phyloP scores from a whole-genome alignment of 768 basidiomycete species.

The Mycena pura region DNA sequence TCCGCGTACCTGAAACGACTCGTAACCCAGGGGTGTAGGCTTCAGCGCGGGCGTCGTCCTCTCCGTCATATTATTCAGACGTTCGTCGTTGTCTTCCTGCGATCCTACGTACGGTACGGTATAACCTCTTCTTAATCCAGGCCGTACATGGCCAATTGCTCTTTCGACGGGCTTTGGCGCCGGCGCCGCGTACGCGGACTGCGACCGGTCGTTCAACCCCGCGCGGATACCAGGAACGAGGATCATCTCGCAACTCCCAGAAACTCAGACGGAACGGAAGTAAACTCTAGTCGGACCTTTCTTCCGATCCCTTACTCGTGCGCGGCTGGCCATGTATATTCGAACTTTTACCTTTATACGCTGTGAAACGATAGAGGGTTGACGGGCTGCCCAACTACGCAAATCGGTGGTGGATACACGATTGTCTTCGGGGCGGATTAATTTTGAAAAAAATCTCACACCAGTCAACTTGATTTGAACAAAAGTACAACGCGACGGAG shows the following conservation, averaged over 20 bases:
- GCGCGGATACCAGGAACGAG: conserved; percentile 86
- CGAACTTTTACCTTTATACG: not conserved
- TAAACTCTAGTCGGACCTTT: not conserved
- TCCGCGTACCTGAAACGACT: conserved; percentile 10
- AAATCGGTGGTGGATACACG: too few species aligned
- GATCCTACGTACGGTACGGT: not conserved
- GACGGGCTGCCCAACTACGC: conserved; percentile 1
- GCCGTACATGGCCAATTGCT: conserved; percentile 92
- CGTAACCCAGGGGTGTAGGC: conserved; percentile 72
- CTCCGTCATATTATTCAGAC: conserved; percentile 89
- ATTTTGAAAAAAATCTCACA: too few species aligned
- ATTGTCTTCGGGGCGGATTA: too few species aligned
- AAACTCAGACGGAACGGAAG: conserved; percentile 6
- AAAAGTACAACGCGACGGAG: not conserved
- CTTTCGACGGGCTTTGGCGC: conserved; percentile 87
- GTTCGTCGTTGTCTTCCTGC: conserved; percentile 56
- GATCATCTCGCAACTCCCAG: conserved; percentile 56
- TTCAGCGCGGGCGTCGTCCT: conserved; percentile 89
- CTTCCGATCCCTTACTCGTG: conserved; percentile 1
- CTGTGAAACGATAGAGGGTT: conserved; percentile 19
- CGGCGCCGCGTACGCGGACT: conserved; percentile 89
- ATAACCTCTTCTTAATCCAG: conserved; percentile 45
- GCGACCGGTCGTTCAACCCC: conserved; percentile 92
- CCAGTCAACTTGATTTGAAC: too few species aligned
- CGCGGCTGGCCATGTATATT: conserved; percentile 19